Conservation (phyloP, 345 rosid genomes). For the Triadica sebifera region DNA sequence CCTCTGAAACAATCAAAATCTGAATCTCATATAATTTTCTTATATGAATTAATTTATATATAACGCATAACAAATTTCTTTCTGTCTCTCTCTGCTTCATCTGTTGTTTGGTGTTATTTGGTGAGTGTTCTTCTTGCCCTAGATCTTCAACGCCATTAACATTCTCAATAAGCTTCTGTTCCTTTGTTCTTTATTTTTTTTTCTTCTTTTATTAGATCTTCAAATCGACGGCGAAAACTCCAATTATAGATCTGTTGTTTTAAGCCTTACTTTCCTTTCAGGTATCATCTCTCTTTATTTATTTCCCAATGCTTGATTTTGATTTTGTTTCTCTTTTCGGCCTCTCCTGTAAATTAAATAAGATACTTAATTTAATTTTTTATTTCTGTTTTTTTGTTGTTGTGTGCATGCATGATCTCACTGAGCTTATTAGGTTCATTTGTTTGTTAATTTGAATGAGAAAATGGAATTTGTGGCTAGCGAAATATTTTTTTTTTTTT, state of each 20-base stretch:
- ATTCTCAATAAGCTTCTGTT: too few relatives aligned
- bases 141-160: slow-evolving; percentile 3
- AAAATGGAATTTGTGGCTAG: too few relatives aligned
- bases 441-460: background rate
- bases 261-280: background rate
- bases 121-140: background rate
- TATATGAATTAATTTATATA: too few relatives aligned
- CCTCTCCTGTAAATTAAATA: background rate
- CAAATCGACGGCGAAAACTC: background rate
- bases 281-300: too few relatives aligned
- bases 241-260: background rate
- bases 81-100: background rate
- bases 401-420: slow-evolving; percentile 9
- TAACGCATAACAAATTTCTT: background rate
- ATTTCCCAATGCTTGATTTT: background rate
- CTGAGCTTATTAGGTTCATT: too few relatives aligned
- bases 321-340: background rate
- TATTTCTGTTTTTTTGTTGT: background rate
- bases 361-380: background rate
- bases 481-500: background rate
- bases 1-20: too few relatives aligned
- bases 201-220: background rate
- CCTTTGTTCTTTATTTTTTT: too few relatives aligned
- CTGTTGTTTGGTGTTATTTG: background rate
- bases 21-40: too few relatives aligned